Conservation (phyloP, 345 rosid genomes). For the Euphorbia lathyris region DNA sequence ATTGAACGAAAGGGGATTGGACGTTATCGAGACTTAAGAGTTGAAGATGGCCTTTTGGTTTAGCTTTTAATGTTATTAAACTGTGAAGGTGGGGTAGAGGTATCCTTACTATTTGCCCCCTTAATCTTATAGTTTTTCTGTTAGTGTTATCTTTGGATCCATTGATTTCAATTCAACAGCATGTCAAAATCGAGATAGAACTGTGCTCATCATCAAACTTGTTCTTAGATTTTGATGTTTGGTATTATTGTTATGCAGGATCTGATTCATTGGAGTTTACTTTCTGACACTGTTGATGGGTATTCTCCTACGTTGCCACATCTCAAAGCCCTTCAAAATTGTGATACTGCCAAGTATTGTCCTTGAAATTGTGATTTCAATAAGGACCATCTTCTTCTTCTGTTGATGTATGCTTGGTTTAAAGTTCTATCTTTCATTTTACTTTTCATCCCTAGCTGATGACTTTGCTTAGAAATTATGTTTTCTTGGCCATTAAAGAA, state of each 20-base stretch:
- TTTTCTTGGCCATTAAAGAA: too few species aligned
- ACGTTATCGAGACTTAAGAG: too few species aligned
- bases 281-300: conserved; percentile 91
- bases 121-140: neutral
- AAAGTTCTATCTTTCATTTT: too few species aligned
- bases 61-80: too few species aligned
- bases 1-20: too few species aligned
- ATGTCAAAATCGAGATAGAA: conserved; percentile 2
- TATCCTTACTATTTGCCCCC: neutral
- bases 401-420: too few species aligned
- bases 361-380: conserved; percentile 16
- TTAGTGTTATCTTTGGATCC: neutral
- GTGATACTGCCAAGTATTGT: conserved; percentile 93
- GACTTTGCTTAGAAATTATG: too few species aligned
- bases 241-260: conserved; percentile 45
- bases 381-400: too few species aligned
- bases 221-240: neutral
- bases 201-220: neutral
- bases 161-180: neutral
- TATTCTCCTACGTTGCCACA: conserved; percentile 95
- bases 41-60: too few species aligned
- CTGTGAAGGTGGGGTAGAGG: neutral
- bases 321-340: conserved; percentile 98
- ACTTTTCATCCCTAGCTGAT: too few species aligned
- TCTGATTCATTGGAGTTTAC: conserved; percentile 97